These are phyloP conservation scores for Penicillium coffeae DNA, from an alignment of 495 filamentous ascomycete genomes.

Conservation along the genomic window DNA sequence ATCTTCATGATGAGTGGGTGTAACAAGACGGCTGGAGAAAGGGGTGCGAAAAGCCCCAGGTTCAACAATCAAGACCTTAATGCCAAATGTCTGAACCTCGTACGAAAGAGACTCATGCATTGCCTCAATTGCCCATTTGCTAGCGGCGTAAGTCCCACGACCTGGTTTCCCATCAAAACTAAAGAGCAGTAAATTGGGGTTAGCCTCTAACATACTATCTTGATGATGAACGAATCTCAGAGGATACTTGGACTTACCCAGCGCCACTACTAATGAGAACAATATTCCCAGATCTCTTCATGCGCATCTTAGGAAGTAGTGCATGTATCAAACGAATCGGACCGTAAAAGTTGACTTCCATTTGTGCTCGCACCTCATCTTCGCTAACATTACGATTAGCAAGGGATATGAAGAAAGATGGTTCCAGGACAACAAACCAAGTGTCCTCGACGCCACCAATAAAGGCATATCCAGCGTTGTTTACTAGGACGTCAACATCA, in stretches of 20 bases:
- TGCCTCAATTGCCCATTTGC: constrained; percentile 32
- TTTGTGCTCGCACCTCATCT: constrained; percentile 38
- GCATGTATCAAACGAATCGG: constrained; percentile 42
- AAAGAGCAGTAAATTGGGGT: too few species aligned
- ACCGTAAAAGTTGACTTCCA: constrained; percentile 50
- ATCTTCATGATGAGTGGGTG: constrained; percentile 3
- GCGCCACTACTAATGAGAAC: constrained; percentile 47
- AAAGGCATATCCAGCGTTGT: constrained; percentile 49
- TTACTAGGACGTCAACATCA: constrained; percentile 52
- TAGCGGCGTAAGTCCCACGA: constrained; percentile 26
- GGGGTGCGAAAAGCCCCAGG: constrained; percentile 50
- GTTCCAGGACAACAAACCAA: constrained; percentile 16
- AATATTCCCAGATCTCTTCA: constrained; percentile 39
- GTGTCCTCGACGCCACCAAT: constrained; percentile 35
- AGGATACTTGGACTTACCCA: constrained; percentile 40
- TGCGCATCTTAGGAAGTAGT: constrained; percentile 43
- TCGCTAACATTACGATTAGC: constrained; percentile 14
- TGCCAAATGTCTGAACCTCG: constrained; percentile 33
- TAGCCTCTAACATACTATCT: too few species aligned
- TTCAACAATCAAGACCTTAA: constrained; percentile 45
- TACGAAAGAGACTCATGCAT: constrained; percentile 34
- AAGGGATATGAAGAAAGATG: not conserved
- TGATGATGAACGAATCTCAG: too few species aligned
- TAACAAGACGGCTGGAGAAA: constrained; percentile 24
- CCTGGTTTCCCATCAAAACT: constrained; percentile 24